These are phyloP conservation scores for Inonotus obliquus DNA, from an alignment of 1,284 basidiomycete genomes.

Conservation along the genomic window DNA sequence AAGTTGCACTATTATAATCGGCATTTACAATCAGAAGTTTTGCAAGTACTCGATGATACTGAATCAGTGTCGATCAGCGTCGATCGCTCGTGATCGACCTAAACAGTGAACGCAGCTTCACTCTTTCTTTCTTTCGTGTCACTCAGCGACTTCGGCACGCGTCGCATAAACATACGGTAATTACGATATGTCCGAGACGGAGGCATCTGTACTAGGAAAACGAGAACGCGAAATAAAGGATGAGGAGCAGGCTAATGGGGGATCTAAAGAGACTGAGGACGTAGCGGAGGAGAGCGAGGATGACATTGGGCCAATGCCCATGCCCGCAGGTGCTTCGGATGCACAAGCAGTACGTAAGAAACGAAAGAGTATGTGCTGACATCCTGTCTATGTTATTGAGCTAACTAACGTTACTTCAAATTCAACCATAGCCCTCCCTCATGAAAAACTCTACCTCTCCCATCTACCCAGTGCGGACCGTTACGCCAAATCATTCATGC, in stretches of 20 bases:
- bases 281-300: constrained; percentile 53
- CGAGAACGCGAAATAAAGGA: constrained; percentile 42
- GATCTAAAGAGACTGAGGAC: constrained; percentile 22
- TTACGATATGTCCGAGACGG: constrained; percentile 35
- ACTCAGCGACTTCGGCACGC: not conserved
- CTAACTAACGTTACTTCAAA: not conserved
- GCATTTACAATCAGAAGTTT: not conserved
- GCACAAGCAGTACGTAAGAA: constrained; percentile 53
- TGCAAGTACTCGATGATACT: no score
- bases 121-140: not conserved
- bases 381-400: not conserved
- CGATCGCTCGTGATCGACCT: not conserved
- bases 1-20: not conserved
- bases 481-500: constrained; percentile 99
- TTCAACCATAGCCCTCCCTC: constrained; percentile 52
- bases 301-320: constrained; percentile 74
- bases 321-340: constrained; percentile 42
- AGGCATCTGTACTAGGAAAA: constrained; percentile 56
- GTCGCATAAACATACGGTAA: not conserved
- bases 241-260: constrained; percentile 22
- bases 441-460: constrained; percentile 84
- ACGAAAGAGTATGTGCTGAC: constrained; percentile 49
- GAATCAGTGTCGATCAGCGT: no score
- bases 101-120: not conserved
- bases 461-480: constrained; percentile 90